Percentiles rank a stretch among this genome's conserved stretches.
These are phyloP conservation scores for Jatropha multifida DNA, from an alignment of 441 rosid genomes.

Conservation along the genomic window DNA sequence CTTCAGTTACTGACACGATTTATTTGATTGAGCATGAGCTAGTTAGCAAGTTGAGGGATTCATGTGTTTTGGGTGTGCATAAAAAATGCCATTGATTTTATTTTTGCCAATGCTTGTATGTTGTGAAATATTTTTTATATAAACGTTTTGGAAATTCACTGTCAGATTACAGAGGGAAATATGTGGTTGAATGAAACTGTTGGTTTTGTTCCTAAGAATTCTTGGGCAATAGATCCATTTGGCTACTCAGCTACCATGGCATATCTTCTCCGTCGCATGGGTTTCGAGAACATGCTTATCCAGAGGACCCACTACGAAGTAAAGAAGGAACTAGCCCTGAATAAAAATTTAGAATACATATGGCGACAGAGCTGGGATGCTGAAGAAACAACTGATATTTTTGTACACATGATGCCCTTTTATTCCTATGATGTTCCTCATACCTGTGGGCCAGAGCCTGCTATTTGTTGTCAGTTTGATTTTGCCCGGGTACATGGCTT, in stretches of 20 bases:
- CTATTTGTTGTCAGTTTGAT: conserved; percentile 96
- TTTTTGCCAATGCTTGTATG: background rate
- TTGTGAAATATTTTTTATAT: background rate
- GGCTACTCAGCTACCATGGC: conserved; percentile 99
- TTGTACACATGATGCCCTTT: conserved; percentile 99
- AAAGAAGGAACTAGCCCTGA: conserved; percentile 91
- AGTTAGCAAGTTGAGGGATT: background rate
- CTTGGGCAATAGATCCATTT: conserved; percentile 99
- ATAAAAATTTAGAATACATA: conserved; percentile 82
- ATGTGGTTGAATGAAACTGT: conserved; percentile 92
- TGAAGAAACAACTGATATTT: conserved; percentile 87
- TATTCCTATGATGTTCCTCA: conserved; percentile 96
- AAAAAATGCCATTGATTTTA: background rate
- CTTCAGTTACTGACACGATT: background rate
- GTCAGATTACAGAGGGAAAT: conserved; percentile 90
- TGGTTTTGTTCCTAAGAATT: conserved; percentile 88
- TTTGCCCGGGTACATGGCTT: conserved; percentile 72
- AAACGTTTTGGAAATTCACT: conserved; percentile 1
- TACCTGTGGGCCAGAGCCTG: conserved; percentile 99
- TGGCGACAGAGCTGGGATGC: conserved; percentile 99
- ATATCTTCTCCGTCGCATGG: conserved; percentile 95
- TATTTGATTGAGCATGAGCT: conserved; percentile 5
- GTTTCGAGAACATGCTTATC: conserved; percentile 97
- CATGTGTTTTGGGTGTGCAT: background rate
- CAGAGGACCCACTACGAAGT: conserved; percentile 98